Evolutionary conservation across 2,329 filamentous ascomycete species (phyloP).

Genomic region (Penicillium paneum): DNA sequence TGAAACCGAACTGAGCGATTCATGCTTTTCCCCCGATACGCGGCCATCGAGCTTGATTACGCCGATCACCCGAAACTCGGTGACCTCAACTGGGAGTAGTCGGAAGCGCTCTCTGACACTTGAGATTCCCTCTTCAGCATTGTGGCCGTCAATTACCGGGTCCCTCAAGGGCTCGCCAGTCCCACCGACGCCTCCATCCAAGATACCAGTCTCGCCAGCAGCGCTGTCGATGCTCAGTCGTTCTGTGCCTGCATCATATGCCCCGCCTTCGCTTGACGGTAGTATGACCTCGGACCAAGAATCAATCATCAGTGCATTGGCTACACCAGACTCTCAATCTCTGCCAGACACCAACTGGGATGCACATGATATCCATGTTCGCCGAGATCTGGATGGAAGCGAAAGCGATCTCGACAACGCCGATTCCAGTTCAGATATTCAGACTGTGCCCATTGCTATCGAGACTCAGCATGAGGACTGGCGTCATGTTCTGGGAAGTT

Average conservation of each 20-base stretch:
- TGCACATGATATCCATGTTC: conserved; percentile 33
- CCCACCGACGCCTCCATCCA: conserved; percentile 49
- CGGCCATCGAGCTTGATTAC: conserved; percentile 50
- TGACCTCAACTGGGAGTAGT: conserved; percentile 40
- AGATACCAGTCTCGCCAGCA: conserved; percentile 71
- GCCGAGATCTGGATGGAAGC: conserved; percentile 31
- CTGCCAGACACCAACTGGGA: conserved; percentile 62
- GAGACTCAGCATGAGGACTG: conserved; percentile 55
- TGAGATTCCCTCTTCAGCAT: conserved; percentile 56
- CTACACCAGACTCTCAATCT: conserved; percentile 69
- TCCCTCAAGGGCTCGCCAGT: conserved; percentile 48
- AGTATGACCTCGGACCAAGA: conserved; percentile 86
- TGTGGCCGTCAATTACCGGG: conserved; percentile 57
- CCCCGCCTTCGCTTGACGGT: conserved; percentile 84
- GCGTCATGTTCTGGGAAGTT: conserved; percentile 48
- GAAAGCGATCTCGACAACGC: conserved; percentile 26
- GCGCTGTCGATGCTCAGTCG: conserved; percentile 69
- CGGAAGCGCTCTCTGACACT: conserved; percentile 56
- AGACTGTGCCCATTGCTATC: conserved; percentile 37
- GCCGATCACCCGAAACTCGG: conserved; percentile 39
- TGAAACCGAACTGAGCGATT: conserved; percentile 46
- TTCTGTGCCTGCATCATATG: conserved; percentile 69
- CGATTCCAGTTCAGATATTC: conserved; percentile 27
- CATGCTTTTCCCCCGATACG: conserved; percentile 49
- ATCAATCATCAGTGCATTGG: conserved; percentile 75